These are phyloP conservation scores for Bacterosira constricta DNA, from an alignment of 108 stramenopile species.

Conservation along the genomic window DNA sequence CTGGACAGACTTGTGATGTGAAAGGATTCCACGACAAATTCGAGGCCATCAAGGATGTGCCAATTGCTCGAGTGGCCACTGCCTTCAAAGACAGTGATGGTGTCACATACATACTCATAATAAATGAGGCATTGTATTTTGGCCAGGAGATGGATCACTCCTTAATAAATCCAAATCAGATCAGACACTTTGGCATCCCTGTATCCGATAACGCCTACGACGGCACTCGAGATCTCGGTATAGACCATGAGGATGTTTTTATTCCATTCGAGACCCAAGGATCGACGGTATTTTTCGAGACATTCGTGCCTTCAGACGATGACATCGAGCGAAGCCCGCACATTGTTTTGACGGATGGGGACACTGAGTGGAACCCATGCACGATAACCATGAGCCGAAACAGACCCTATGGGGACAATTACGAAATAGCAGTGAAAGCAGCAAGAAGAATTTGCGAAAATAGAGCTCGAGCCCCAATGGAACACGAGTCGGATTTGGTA, in stretches of 20 bases:
- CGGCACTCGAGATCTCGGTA: not conserved
- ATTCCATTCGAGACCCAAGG: not conserved
- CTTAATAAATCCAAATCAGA: slow-evolving; percentile 32
- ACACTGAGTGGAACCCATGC: no score
- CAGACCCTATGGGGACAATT: no score
- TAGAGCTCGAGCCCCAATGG: no score
- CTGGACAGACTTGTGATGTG: not conserved
- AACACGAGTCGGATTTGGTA: no score
- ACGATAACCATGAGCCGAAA: no score
- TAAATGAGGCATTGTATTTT: slow-evolving; percentile 8
- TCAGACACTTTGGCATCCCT: not conserved
- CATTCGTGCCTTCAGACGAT: not conserved
- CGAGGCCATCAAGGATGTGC: not conserved
- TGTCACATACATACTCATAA: not conserved
- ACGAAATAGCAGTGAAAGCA: no score
- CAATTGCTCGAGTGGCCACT: not conserved
- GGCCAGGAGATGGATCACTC: not conserved
- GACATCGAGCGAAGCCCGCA: not conserved
- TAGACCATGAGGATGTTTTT: not conserved
- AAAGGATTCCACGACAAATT: not conserved
- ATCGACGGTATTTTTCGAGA: slow-evolving; percentile 5
- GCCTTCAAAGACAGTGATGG: not conserved
- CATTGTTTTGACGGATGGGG: not conserved
- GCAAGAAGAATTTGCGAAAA: no score
- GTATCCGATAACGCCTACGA: slow-evolving; percentile 23